Conservation (phyloP, 2,329 filamentous ascomycete species). For the Ascochyta koolunga region DNA sequence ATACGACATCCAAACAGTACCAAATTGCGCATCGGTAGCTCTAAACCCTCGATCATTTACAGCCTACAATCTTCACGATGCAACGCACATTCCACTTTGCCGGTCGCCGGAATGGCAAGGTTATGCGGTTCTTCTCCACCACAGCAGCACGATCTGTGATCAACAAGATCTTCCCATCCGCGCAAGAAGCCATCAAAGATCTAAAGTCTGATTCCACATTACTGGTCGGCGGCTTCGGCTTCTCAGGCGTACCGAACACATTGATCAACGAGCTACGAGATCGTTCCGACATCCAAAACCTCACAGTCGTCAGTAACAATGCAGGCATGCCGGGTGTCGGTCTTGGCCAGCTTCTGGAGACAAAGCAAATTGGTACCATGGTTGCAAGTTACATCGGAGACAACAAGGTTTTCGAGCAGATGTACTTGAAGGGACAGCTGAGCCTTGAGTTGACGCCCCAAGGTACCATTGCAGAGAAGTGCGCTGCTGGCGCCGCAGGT, state of each 20-base stretch:
- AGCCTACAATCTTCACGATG: slow-evolving; percentile 28
- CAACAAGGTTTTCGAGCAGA: slow-evolving; percentile 76
- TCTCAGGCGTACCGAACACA: slow-evolving; percentile 48
- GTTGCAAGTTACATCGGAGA: slow-evolving; percentile 78
- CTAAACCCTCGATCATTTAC: background rate
- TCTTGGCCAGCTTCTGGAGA: slow-evolving; percentile 69
- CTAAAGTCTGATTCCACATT: slow-evolving; percentile 47
- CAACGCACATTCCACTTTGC: slow-evolving; percentile 44
- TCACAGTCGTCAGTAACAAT: slow-evolving; percentile 83
- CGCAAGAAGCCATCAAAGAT: slow-evolving; percentile 48
- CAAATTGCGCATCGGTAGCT: background rate
- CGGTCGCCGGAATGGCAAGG: slow-evolving; percentile 38
- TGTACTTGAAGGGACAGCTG: slow-evolving; percentile 76
- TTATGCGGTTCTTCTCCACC: slow-evolving; percentile 45
- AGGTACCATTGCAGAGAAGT: slow-evolving; percentile 74
- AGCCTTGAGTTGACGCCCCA: slow-evolving; percentile 79
- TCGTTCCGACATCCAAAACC: slow-evolving; percentile 44
- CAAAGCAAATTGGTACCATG: slow-evolving; percentile 73
- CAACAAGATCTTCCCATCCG: slow-evolving; percentile 49
- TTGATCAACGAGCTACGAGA: slow-evolving; percentile 49
- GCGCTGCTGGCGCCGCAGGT: slow-evolving; percentile 74
- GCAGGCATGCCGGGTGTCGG: slow-evolving; percentile 74
- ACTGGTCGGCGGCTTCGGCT: slow-evolving; percentile 48
- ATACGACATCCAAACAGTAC: background rate
- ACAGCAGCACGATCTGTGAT: slow-evolving; percentile 41